These are phyloP conservation scores for Pholiota adiposa DNA, from an alignment of 1,284 basidiomycete genomes.

Conservation along the genomic window DNA sequence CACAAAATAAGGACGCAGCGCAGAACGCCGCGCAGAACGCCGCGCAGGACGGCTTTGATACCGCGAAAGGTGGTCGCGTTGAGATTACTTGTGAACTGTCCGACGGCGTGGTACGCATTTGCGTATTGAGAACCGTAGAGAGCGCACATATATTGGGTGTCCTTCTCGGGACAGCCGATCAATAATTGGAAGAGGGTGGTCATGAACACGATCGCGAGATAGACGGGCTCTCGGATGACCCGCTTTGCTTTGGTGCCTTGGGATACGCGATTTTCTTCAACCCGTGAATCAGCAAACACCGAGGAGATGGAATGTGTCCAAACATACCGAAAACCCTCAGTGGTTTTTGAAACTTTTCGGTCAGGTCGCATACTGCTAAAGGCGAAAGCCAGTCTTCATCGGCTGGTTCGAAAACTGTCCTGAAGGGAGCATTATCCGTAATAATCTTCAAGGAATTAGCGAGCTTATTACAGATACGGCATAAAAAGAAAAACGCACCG, in stretches of 20 bases:
- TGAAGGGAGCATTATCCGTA: conserved; percentile 2
- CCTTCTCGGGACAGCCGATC: neutral
- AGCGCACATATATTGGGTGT: neutral
- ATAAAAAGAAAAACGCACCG: neutral
- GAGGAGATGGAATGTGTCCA: neutral
- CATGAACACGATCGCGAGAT: neutral
- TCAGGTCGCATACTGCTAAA: neutral
- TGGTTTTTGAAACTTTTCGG: neutral
- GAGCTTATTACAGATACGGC: neutral
- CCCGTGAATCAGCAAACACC: neutral
- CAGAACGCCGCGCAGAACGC: neutral
- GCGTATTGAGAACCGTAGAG: neutral
- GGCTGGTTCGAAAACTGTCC: neutral
- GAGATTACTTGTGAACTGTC: neutral
- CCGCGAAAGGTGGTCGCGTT: neutral
- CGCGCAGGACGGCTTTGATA: no score
- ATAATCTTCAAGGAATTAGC: neutral
- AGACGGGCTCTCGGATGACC: neutral
- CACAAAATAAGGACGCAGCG: neutral
- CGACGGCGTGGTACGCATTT: neutral
- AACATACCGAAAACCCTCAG: conserved; percentile 9
- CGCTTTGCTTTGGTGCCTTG: neutral
- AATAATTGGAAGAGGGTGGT: neutral
- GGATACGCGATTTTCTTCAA: neutral
- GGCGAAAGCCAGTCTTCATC: conserved; percentile 4